Conservation (phyloP, 148 eudicot species). For the Camellia lanceoleosa region DNA sequence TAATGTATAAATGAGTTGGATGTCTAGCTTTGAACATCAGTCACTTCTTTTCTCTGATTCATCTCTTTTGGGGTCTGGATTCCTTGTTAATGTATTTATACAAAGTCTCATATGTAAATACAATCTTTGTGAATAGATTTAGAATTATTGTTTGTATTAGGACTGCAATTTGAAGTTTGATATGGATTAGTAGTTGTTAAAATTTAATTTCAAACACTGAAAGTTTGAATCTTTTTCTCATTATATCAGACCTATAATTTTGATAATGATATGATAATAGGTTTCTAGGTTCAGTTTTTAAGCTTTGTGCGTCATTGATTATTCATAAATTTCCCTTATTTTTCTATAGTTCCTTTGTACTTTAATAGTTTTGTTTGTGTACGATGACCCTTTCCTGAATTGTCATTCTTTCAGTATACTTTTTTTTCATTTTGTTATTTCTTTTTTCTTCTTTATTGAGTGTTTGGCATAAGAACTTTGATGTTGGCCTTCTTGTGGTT, state of each 20-base stretch:
- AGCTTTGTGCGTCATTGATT: neutral
- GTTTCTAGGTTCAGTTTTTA: neutral
- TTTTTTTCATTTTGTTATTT: neutral
- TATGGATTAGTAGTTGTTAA: neutral
- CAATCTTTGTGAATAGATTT: neutral
- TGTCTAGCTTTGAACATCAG: neutral
- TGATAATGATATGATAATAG: neutral
- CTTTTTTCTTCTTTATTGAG: too few species aligned
- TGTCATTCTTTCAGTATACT: neutral
- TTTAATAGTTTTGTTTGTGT: neutral
- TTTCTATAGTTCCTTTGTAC: neutral
- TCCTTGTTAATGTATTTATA: too few species aligned
- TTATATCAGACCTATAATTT: too few species aligned
- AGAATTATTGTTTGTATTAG: conserved; percentile 3
- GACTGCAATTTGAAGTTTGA: conserved; percentile 4
- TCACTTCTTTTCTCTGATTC: neutral
- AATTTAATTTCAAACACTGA: neutral
- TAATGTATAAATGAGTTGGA: too few species aligned
- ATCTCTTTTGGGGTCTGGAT: neutral
- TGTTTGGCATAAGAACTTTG: too few species aligned
- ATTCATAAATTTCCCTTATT: neutral
- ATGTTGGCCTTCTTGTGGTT: too few species aligned
- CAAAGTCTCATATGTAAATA: too few species aligned
- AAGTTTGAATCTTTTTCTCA: neutral
- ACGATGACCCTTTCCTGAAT: neutral